A percentile compares a stretch with the other conserved stretches of the same genome.
Evolutionary conservation across 108 stramenopile species (phyloP).

Genomic region (Discostella pseudostelligera): DNA sequence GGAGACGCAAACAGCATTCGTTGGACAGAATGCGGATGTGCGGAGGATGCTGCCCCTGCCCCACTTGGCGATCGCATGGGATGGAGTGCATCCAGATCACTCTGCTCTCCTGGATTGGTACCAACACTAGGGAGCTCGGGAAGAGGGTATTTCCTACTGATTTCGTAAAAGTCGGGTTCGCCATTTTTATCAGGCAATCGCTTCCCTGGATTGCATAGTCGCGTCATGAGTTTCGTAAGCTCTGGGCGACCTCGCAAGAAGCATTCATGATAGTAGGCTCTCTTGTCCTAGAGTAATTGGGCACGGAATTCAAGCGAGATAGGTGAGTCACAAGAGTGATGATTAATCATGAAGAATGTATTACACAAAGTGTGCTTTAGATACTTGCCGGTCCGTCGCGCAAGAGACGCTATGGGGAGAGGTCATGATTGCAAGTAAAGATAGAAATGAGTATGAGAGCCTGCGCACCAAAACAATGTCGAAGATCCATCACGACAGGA

Average conservation of each 20-base stretch:
- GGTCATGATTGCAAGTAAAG: too few species aligned
- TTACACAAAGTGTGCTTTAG: too few species aligned
- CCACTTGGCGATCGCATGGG: not conserved
- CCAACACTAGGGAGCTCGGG: not conserved
- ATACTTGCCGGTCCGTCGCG: constrained; percentile 9
- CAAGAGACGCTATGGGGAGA: constrained; percentile 8
- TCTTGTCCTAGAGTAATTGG: constrained; percentile 24
- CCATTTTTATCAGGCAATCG: constrained; percentile 15
- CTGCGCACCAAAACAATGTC: too few species aligned
- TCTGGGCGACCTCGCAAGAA: constrained; percentile 36
- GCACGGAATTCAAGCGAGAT: too few species aligned
- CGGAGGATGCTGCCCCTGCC: too few species aligned
- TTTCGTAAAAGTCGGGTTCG: constrained; percentile 23
- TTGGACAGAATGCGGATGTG: too few species aligned
- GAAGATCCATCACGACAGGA: not conserved
- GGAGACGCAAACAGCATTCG: too few species aligned
- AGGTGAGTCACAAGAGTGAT: too few species aligned
- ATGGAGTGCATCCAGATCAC: not conserved
- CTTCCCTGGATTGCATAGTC: constrained; percentile 24
- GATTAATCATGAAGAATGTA: too few species aligned
- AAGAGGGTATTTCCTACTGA: constrained; percentile 16
- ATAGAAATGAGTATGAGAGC: too few species aligned
- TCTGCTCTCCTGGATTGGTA: not conserved
- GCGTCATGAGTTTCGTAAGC: constrained; percentile 18
- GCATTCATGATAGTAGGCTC: constrained; percentile 35